These are phyloP conservation scores for Erigeron canadensis DNA, from an alignment of 129 eudicot species.

Conservation along the genomic window DNA sequence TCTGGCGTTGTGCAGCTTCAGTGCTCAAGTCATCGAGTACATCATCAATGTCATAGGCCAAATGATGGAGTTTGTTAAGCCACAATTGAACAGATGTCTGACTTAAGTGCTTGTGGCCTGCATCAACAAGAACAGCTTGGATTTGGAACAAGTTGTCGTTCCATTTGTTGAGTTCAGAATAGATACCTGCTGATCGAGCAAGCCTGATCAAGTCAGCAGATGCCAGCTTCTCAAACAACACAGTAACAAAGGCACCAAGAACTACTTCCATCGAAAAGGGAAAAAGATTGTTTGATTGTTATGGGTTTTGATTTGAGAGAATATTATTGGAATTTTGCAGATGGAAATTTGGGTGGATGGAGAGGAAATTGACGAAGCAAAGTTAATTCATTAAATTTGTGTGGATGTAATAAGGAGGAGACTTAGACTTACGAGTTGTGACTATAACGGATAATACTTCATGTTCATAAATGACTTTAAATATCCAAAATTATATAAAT, in stretches of 20 bases:
- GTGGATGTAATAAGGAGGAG: no score
- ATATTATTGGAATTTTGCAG: no score
- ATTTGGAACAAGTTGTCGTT: slow-evolving; percentile 1
- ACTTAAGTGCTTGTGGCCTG: slow-evolving; percentile 34
- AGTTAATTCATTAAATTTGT: no score
- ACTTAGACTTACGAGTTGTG: no score
- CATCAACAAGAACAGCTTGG: slow-evolving; percentile 39
- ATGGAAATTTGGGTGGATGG: no score
- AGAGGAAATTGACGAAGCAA: no score
- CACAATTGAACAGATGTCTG: slow-evolving; percentile 15
- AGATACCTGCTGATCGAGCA: slow-evolving; percentile 27
- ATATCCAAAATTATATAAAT: no score
- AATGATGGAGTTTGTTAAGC: slow-evolving; percentile 34
- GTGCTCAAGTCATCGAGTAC: slow-evolving; percentile 38
- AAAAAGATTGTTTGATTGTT: neutral
- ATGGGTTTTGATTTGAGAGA: neutral
- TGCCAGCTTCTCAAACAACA: slow-evolving; percentile 32
- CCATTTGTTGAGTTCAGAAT: slow-evolving; percentile 18
- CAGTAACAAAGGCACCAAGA: slow-evolving; percentile 26
- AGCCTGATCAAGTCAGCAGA: slow-evolving; percentile 17
- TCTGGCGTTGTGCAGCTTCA: slow-evolving; percentile 23
- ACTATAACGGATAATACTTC: no score
- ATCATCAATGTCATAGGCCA: slow-evolving; percentile 43
- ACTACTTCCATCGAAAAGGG: slow-evolving; percentile 14
- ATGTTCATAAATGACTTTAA: no score